Evolutionary conservation across 768 basidiomycete species (phyloP), one percentile per base, ranked within the genome.

Genomic region (Lactarius deliciosus): DNA sequence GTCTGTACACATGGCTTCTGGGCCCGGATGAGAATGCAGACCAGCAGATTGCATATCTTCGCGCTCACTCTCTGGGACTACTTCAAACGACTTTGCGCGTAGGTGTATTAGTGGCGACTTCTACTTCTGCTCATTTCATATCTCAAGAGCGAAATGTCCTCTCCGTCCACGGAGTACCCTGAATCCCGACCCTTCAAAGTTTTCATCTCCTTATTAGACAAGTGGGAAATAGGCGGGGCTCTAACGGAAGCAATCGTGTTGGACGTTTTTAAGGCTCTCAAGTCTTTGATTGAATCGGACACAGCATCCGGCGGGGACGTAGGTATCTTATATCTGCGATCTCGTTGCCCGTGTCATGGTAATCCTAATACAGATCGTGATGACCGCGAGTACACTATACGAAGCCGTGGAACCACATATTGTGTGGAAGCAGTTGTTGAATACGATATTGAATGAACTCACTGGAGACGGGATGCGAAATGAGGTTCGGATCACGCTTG

Each of bases 181-280:
- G 87, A 89, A 68, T 90, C 91, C 4, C 80, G 92, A 30, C 94
- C 97, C 0, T 98, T 95, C 84, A 96, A 96, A 77, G 91, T 98
- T 40, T 96, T 97, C 75, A 89, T 98, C 28, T 96, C 94, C 1
- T 76, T 98, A 20, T 79, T 98, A 70, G 97, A 99, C 76, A 97
- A 97, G 76, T 98, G 94, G 92, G 97, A 98, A 75, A 89, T 98
- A 55, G 96, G 96, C 5, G 85, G 84, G 9, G 81, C 84, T 0
- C 76, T 99, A 32, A 94, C 94, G 0, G 89, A 94, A 47, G 81
- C 80, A 7, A 78, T 98, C 60, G 85, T 92, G 13, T 86, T 91
- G 71, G 92, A 96, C 70, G 82, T 92, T 0, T 86, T 98, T 72
- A 86, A 82, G 60, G 86, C 91, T 2, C 79, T 97, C 59, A 85